Conservation (phyloP, 768 basidiomycete genomes). For the Leccinellum albellum region DNA sequence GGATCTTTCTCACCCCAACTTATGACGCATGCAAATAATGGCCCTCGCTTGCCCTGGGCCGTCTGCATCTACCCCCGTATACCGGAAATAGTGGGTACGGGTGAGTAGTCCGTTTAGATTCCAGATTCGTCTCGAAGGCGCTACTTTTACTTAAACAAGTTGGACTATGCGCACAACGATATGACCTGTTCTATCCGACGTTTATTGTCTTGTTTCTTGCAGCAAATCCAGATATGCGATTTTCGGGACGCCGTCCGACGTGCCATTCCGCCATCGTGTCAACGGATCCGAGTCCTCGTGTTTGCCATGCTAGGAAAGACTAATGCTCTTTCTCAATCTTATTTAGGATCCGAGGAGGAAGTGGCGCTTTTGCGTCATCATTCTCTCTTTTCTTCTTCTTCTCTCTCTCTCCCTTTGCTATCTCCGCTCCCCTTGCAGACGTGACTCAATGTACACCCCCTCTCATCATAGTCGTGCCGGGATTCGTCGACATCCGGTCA, state of each 20-base stretch:
- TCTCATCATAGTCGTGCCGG: not conserved
- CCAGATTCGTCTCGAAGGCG: not conserved
- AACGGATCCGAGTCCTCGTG: not conserved
- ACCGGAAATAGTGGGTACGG: not conserved
- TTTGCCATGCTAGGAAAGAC: not conserved
- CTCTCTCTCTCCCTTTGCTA: not conserved
- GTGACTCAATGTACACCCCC: slow-evolving; percentile 5
- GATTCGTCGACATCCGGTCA: slow-evolving; percentile 5
- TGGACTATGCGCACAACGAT: not conserved
- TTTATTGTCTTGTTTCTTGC: not conserved
- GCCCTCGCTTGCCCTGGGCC: not conserved
- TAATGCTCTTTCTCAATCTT: not conserved
- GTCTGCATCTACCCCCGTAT: not conserved
- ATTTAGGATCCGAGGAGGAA: not conserved
- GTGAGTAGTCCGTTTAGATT: not conserved
- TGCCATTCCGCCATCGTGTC: not conserved
- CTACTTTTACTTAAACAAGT: not conserved
- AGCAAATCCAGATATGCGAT: not conserved
- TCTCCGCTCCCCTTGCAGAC: not conserved
- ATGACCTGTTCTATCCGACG: not conserved
- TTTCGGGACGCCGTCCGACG: not conserved
- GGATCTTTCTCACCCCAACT: not conserved
- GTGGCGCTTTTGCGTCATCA: not conserved
- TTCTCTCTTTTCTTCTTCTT: not conserved
- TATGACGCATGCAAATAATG: not conserved